Conservation (phyloP, 1,284 basidiomycete species). For the Pterulicium gracile region DNA sequence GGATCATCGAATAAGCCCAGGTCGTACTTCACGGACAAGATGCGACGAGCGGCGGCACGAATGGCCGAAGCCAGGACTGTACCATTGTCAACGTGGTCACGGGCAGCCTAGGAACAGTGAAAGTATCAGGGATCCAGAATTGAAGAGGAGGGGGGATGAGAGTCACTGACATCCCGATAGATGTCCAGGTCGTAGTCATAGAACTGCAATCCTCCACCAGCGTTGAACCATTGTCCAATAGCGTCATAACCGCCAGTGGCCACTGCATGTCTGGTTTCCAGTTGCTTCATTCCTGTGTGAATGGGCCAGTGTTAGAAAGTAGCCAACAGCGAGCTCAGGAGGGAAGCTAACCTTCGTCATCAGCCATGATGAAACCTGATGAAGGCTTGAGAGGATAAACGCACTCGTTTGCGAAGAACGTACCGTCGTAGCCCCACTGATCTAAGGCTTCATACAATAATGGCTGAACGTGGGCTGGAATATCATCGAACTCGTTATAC, state of each 20-base stretch:
- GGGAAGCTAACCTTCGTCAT: slow-evolving; percentile 14
- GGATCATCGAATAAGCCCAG: slow-evolving; percentile 19
- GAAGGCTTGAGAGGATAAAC: background rate
- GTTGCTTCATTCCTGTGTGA: slow-evolving; percentile 11
- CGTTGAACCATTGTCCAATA: slow-evolving; percentile 21
- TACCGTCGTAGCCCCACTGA: slow-evolving; percentile 17
- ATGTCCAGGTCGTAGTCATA: slow-evolving; percentile 17
- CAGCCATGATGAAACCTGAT: slow-evolving; percentile 17
- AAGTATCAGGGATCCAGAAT: background rate
- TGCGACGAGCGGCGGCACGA: slow-evolving; percentile 12
- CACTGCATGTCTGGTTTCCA: slow-evolving; percentile 14
- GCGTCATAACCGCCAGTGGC: slow-evolving; percentile 14
- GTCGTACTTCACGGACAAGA: slow-evolving; percentile 18
- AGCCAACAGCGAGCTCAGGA: background rate
- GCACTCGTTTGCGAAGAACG: background rate
- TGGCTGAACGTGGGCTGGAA: slow-evolving; percentile 17
- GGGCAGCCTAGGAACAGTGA: slow-evolving; percentile 9
- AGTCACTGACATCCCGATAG: slow-evolving; percentile 12
- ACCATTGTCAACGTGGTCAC: slow-evolving; percentile 14
- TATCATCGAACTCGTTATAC: slow-evolving; percentile 18
- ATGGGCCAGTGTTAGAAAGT: background rate
- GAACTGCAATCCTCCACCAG: slow-evolving; percentile 18
- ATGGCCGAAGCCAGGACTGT: slow-evolving; percentile 12
- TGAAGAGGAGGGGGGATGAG: background rate
- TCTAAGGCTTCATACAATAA: slow-evolving; percentile 16